Percentiles rank a stretch among this genome's conserved stretches.
phyloP scores from a whole-genome alignment of 305 asterid genomes.

The Fraxinus sp. region DNA sequence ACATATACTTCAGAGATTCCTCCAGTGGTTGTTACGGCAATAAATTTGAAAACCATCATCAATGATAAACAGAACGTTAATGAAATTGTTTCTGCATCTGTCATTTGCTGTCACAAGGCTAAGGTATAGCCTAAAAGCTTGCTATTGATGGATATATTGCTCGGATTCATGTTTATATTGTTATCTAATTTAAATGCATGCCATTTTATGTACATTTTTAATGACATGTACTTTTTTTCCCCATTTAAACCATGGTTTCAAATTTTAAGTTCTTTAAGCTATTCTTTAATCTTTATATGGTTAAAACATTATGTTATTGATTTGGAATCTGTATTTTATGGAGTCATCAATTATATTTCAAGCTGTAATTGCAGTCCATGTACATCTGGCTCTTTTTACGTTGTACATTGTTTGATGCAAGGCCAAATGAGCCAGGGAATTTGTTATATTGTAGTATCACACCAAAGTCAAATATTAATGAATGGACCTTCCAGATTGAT shows the following conservation, averaged over 20 bases:
- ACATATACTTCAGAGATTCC: conserved; percentile 63
- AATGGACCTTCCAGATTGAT: conserved; percentile 68
- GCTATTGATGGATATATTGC: conserved; percentile 23
- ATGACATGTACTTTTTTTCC: not conserved
- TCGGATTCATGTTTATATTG: not conserved
- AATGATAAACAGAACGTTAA: conserved; percentile 76
- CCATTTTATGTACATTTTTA: conserved; percentile 1
- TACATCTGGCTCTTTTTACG: conserved; percentile 13
- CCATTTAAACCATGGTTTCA: conserved; percentile 17
- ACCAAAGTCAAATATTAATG: conserved; percentile 25
- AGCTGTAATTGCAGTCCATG: conserved; percentile 3
- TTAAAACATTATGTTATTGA: conserved; percentile 14
- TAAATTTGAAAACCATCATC: conserved; percentile 78
- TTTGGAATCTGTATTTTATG: conserved; percentile 11
- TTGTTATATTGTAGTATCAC: conserved; percentile 14
- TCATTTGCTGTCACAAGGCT: conserved; percentile 83
- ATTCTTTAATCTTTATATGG: conserved; percentile 4
- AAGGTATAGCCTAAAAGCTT: conserved; percentile 59
- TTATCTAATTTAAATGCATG: conserved; percentile 9
- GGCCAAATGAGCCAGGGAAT: conserved; percentile 21
- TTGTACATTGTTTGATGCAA: conserved; percentile 16
- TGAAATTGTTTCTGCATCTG: conserved; percentile 92
- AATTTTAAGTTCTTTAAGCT: conserved; percentile 8
- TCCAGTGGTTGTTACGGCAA: conserved; percentile 78
- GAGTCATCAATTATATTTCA: conserved; percentile 19